phyloP scores from a whole-genome alignment of 1,284 basidiomycete species.

The Ustilago esculenta region DNA sequence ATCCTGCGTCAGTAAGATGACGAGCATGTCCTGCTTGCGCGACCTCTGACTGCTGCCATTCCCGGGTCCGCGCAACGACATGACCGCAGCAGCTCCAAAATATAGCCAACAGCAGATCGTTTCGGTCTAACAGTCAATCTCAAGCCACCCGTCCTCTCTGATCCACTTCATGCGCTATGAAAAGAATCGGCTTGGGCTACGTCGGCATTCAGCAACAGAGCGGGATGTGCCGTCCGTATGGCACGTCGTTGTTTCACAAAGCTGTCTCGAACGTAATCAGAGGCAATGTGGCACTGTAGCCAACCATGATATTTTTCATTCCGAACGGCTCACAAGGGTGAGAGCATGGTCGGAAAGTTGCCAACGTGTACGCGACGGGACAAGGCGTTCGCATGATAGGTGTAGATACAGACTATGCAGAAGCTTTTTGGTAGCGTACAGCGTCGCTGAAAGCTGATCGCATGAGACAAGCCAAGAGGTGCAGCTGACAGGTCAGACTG shows the following conservation, averaged over 20 bases:
- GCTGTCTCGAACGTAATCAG: neutral
- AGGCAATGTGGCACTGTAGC: constrained; percentile 28
- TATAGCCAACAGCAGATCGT: no score
- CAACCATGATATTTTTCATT: constrained; percentile 34
- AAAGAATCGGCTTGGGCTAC: no score
- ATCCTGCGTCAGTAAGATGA: no score
- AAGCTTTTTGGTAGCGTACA: constrained; percentile 13
- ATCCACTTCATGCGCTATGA: no score
- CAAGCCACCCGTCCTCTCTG: no score
- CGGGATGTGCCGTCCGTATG: no score
- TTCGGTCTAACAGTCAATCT: constrained; percentile 24
- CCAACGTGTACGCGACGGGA: constrained; percentile 8
- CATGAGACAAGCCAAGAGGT: constrained; percentile 13
- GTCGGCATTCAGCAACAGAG: no score
- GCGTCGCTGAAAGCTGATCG: constrained; percentile 17
- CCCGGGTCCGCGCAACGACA: constrained; percentile 34
- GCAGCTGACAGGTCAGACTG: constrained; percentile 5
- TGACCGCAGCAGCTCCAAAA: constrained; percentile 30
- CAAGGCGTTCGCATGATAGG: no score
- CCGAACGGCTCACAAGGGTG: no score
- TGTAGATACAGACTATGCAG: constrained; percentile 12
- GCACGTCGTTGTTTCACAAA: no score
- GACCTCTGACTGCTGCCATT: neutral
- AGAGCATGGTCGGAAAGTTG: constrained; percentile 15
- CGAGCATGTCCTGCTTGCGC: constrained; percentile 1